Evolutionary conservation across 768 basidiomycete species (phyloP), one percentile per base, ranked within the genome.

Genomic region (Trametes punicea): DNA sequence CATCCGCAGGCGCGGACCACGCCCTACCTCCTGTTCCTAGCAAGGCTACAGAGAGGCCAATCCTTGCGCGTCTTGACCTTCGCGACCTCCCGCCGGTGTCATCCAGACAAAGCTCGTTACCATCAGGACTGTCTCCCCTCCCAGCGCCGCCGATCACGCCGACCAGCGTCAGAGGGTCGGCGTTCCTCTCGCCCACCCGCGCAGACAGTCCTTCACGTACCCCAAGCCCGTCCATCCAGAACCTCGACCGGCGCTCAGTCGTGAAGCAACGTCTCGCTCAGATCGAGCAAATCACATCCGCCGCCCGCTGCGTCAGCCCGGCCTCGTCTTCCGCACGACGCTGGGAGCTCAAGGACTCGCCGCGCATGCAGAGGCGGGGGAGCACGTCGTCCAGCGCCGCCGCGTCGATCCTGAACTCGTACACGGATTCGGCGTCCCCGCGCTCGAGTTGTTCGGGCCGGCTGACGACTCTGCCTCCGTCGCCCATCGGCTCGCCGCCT

Each of bases 181-280:
- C 58, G 68, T 33, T 56, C 68, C 9, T 65, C 62, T 21, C 59
- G 36, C 50, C 67, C 34, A 29, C 62, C 51, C 45, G 58, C 61
- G 26, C 69, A 63, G 48, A 21, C 13, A 55, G 63, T 42, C 68
- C 69, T 41, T 67, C 64, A 56, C 73, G 66, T 50, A 64, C 67
- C 18, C 71, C 66, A 51, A 86, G 82, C 55, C 82, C 85, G 4
- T 88, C 86, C 7, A 80, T 88, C 40, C 71, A 77, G 25, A 82
- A 86, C 55, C 75, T 88, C 15, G 79, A 76, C 56, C 76, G 77
- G 51, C 68, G 81, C 34, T 87, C 85, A 6, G 78, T 88, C 21
- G 87, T 89, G 42, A 81, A 79, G 56, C 80, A 84, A 59, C 82
- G 87, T 31, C 75, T 87, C 13, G 81, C 82, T 9, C 78, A 87